Percentiles rank a stretch among this genome's conserved stretches.
Conservation (phyloP, 768 basidiomycete genomes). For the Tricholoma flavovirens region DNA sequence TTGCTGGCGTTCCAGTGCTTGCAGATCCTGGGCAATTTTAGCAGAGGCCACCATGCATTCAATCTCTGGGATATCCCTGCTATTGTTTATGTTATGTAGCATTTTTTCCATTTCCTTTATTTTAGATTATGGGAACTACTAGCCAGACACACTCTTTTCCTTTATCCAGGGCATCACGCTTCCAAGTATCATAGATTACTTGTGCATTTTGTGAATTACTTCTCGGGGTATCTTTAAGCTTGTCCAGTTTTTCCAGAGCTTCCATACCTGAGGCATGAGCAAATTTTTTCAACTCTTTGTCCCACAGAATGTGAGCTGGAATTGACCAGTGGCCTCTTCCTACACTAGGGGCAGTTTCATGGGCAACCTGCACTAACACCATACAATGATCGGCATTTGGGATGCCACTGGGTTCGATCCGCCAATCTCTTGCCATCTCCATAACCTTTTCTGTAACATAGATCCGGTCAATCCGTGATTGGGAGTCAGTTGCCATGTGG, state of each 20-base stretch:
- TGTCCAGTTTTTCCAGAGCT: neutral
- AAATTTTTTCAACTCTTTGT: neutral
- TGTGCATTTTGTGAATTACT: neutral
- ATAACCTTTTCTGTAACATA: conserved; percentile 18
- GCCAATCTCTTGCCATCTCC: conserved; percentile 18
- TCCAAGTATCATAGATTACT: neutral
- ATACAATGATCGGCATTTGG: conserved; percentile 29
- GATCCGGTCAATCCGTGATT: conserved; percentile 33
- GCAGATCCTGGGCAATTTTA: no score
- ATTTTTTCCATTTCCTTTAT: neutral
- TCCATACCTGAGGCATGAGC: neutral
- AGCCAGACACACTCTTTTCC: neutral
- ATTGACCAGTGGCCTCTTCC: neutral
- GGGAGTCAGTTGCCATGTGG: conserved; percentile 9
- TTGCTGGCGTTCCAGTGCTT: conserved; percentile 1
- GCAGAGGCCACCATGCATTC: no score
- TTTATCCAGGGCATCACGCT: neutral
- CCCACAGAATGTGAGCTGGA: neutral
- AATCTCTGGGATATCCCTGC: neutral
- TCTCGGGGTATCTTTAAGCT: neutral
- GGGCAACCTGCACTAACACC: conserved; percentile 17
- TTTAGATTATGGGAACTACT: neutral
- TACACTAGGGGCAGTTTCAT: conserved; percentile 18
- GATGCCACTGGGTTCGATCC: conserved; percentile 11
- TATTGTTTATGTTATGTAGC: no score